Base-by-base conservation (phyloP, 495 filamentous ascomycete species). In the Platismatia glauca region DNA sequence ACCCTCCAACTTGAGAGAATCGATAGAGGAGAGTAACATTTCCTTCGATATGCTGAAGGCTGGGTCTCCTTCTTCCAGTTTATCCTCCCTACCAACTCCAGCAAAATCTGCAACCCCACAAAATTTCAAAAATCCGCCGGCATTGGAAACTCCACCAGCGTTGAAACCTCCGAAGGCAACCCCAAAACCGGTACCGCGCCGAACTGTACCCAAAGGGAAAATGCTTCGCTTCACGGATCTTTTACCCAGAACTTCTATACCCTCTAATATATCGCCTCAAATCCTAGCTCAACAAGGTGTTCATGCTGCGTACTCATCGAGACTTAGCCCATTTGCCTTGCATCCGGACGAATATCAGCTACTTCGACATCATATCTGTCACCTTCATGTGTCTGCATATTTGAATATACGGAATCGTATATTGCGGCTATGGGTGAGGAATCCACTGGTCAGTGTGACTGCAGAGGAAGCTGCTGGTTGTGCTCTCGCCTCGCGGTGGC, bases 321-420 rank as follows among this genome's bases (percentile, higher is more conserved):
- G 94, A 57, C 79, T 99, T 6, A 90, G 93, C 65, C 94, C 95
- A 7, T 96, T 91, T 74, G 83, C 88, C 20, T 76, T 99, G 20
- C 91, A 97, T 74, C 79, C 78, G n/a, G 84, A 87, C 60, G 94
- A 99, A 71, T 91, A 96, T 71, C 72, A 81, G 64, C 81, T 91
- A 57, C 75, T 99, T 27, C 82, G 88, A 61, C 78, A 89, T 43
- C 84, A 94, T 72, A 84, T 99, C 62, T 95, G 86, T 70, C 86
- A 89, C 67, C 78, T 86, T 38, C 93, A 99, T 69, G 90, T 97
- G 60, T 95, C 94, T 13, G 87, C 88, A n/a, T 99, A 97, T 72
- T 75, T 99, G 37, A 97, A 96, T 73, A 96, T 99, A 63, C 81
- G 94, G 62, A 99, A 99, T 73, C 91, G 91, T 6, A 96, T 97